Conservation (phyloP, 2,329 filamentous ascomycete genomes). For the Neoscytalidium dimidiatum region DNA sequence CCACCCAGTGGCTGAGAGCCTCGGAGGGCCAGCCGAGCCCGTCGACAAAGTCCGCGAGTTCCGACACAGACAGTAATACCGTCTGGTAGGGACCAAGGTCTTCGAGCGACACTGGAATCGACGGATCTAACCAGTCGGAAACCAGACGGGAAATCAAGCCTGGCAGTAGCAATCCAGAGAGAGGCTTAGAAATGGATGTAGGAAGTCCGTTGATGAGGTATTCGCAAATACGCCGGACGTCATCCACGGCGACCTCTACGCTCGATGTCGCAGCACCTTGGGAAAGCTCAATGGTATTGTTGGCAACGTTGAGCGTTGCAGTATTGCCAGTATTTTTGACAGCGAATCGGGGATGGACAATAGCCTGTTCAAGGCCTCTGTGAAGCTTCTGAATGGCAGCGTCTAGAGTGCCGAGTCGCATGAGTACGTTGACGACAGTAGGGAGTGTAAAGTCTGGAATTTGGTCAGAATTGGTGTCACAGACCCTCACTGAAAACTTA, state of each 20-base stretch:
- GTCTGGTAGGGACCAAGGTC: constrained; percentile 72
- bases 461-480: neutral
- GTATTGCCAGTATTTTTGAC: constrained; percentile 36
- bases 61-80: constrained; percentile 63
- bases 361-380: constrained; percentile 62
- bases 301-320: constrained; percentile 34
- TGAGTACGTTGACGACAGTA: constrained; percentile 37
- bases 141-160: constrained; percentile 69
- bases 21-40: constrained; percentile 63
- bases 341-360: constrained; percentile 62
- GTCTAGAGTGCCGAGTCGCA: constrained; percentile 43
- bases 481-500: constrained; percentile 33
- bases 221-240: constrained; percentile 37
- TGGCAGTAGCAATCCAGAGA: constrained; percentile 72
- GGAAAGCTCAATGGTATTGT: constrained; percentile 35
- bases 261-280: constrained; percentile 31
- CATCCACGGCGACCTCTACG: constrained; percentile 32
- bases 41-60: constrained; percentile 66
- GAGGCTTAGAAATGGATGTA: constrained; percentile 47
- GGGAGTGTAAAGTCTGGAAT: constrained; percentile 31
- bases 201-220: constrained; percentile 57
- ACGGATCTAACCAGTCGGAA: constrained; percentile 71
- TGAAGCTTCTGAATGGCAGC: constrained; percentile 61
- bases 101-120: constrained; percentile 73
- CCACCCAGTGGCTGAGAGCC: constrained; percentile 76